phyloP scores from a whole-genome alignment of 2,329 filamentous ascomycete genomes.

The Talaromyces atroroseus region DNA sequence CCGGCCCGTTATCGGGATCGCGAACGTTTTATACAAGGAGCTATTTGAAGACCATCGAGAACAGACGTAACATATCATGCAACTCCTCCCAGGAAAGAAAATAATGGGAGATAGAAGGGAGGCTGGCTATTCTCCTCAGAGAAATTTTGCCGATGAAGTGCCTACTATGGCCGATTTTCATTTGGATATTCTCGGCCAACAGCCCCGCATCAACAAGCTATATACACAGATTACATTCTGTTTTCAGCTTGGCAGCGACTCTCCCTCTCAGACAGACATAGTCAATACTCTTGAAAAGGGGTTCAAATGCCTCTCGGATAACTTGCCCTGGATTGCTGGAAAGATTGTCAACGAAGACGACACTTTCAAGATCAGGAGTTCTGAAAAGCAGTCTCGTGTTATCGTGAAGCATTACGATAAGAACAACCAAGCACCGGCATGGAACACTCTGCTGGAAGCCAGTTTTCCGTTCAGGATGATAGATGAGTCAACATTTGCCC shows the following conservation, averaged over 20 bases:
- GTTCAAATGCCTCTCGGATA: constrained; percentile 33
- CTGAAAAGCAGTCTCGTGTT: not conserved
- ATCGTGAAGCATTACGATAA: constrained; percentile 1
- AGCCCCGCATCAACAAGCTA: constrained; percentile 34
- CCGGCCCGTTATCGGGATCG: too few relatives aligned
- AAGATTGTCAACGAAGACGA: not conserved
- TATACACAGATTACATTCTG: constrained; percentile 46
- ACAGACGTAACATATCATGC: too few relatives aligned
- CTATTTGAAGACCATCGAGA: too few relatives aligned
- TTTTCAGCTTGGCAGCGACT: constrained; percentile 25
- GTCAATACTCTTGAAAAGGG: constrained; percentile 30
- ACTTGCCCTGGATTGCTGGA: constrained; percentile 24
- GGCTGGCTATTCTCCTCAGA: too few relatives aligned
- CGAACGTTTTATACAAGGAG: too few relatives aligned
- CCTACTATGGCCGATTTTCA: not conserved
- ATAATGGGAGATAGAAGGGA: too few relatives aligned
- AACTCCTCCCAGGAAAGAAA: too few relatives aligned
- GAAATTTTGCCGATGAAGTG: not conserved
- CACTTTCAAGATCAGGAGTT: constrained; percentile 1
- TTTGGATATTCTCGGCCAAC: constrained; percentile 42
- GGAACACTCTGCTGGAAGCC: constrained; percentile 33
- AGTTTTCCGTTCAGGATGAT: constrained; percentile 47
- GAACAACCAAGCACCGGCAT: constrained; percentile 40
- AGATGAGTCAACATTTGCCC: constrained; percentile 41
- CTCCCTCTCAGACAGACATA: constrained; percentile 20